These are phyloP conservation scores for Basipetospora chlamydospora DNA, from an alignment of 2,329 filamentous ascomycete genomes.

Conservation along the genomic window DNA sequence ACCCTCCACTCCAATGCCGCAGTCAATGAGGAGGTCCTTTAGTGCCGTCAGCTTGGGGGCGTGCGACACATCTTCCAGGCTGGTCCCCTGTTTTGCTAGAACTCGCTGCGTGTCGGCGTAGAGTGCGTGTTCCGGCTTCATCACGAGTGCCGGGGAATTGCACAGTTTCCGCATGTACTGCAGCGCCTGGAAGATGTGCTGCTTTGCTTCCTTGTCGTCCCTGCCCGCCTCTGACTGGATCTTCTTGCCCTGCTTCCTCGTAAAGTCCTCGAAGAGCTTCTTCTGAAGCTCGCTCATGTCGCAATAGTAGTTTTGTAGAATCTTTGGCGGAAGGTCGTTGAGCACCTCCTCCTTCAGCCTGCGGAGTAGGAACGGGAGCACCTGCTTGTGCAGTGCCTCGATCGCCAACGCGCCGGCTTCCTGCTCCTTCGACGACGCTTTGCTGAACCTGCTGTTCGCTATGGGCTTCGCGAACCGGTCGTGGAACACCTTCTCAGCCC, in stretches of 20 bases:
- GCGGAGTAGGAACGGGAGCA: slow-evolving; percentile 86
- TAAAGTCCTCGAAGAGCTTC: slow-evolving; percentile 93
- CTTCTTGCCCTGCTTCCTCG: slow-evolving; percentile 80
- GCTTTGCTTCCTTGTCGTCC: slow-evolving; percentile 84
- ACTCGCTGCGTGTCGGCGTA: slow-evolving; percentile 79
- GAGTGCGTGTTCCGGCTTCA: slow-evolving; percentile 84
- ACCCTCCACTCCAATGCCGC: slow-evolving; percentile 75
- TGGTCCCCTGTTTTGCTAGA: slow-evolving; percentile 64
- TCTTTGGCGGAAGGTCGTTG: slow-evolving; percentile 93
- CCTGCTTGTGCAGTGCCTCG: slow-evolving; percentile 96
- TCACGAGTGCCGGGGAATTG: slow-evolving; percentile 90
- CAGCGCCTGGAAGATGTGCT: slow-evolving; percentile 96
- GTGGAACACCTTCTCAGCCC: slow-evolving; percentile 86
- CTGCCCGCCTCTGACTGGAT: slow-evolving; percentile 71
- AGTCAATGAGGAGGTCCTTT: slow-evolving; percentile 90
- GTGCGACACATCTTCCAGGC: slow-evolving; percentile 70
- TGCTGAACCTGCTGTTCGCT: slow-evolving; percentile 84
- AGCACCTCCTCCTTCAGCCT: slow-evolving; percentile 96
- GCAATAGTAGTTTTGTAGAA: slow-evolving; percentile 98
- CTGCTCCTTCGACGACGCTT: slow-evolving; percentile 96
- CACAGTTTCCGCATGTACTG: slow-evolving; percentile 99
- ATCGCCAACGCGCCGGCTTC: slow-evolving; percentile 92
- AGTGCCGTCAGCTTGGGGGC: slow-evolving; percentile 87
- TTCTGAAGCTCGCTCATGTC: slow-evolving; percentile 90
- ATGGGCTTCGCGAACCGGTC: slow-evolving; percentile 93